phyloP scores from a whole-genome alignment of 108 stramenopile species.

The Asterionellopsis glacialis region DNA sequence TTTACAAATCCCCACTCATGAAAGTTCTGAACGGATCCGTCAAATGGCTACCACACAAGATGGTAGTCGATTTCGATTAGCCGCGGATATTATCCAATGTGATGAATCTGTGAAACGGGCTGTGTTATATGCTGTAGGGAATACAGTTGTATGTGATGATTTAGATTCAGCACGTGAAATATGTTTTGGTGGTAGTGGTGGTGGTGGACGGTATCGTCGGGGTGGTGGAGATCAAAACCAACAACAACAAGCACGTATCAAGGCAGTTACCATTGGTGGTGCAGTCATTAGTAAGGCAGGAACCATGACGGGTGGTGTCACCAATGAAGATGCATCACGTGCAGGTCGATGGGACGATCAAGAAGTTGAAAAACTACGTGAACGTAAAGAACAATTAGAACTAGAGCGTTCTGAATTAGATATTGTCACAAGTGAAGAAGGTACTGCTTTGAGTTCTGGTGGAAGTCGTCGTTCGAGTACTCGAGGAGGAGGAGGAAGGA shows the following conservation, averaged over 20 bases:
- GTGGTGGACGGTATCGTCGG: too few relatives aligned
- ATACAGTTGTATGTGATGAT: constrained; percentile 91
- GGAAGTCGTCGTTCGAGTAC: constrained; percentile 32
- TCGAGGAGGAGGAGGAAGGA: background rate
- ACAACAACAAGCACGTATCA: constrained; percentile 51
- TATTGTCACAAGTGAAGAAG: background rate
- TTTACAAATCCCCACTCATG: constrained; percentile 68
- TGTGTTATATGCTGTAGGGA: constrained; percentile 92
- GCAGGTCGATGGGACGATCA: constrained; percentile 78
- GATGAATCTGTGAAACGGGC: constrained; percentile 79
- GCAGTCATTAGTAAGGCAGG: constrained; percentile 95
- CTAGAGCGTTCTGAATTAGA: constrained; percentile 65
- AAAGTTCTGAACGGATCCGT: constrained; percentile 83
- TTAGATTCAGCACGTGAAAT: constrained; percentile 88
- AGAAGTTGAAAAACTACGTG: constrained; percentile 58
- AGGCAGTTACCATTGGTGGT: constrained; percentile 93
- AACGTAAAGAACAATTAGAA: constrained; percentile 71
- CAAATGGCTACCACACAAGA: constrained; percentile 62
- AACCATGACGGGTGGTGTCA: constrained; percentile 96
- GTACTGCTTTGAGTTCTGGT: constrained; percentile 12
- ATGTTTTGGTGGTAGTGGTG: constrained; percentile 84
- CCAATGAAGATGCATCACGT: constrained; percentile 57
- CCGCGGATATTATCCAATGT: constrained; percentile 85
- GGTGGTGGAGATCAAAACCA: constrained; percentile 12
- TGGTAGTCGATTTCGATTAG: constrained; percentile 71